Conservation (phyloP, 1,284 basidiomycete species). For the Irpex lacteus region DNA sequence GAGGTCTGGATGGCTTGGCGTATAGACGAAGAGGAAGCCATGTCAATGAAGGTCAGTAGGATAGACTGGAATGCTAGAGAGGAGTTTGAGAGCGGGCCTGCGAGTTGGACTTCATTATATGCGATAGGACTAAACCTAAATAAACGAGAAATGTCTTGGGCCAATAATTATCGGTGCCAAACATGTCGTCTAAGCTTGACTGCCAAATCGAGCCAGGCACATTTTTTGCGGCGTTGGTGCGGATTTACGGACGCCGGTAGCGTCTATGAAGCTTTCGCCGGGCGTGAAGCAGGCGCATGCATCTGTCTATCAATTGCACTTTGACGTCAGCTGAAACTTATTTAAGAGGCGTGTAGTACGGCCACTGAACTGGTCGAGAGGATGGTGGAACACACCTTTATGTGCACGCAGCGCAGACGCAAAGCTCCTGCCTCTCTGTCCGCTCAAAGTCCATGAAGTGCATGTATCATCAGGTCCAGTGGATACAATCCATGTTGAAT, state of each 20-base stretch:
- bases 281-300: not conserved
- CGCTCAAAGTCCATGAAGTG: slow-evolving; percentile 9
- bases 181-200: not conserved
- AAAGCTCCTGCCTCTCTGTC: not conserved
- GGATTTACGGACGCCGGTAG: slow-evolving; percentile 10
- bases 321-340: not conserved
- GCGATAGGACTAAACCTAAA: not conserved
- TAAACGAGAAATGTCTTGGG: not conserved
- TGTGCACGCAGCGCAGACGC: not conserved
- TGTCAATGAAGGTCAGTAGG: not conserved
- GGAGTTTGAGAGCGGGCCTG: not conserved
- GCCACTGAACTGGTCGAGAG: not conserved
- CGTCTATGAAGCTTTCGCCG: not conserved
- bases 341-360: not conserved
- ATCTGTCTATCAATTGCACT: not conserved
- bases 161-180: not conserved
- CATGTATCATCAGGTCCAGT: not conserved
- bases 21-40: slow-evolving; percentile 8
- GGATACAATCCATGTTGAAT: not conserved
- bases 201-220: slow-evolving; percentile 8
- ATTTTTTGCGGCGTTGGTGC: slow-evolving; percentile 18
- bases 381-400: not conserved
- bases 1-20: slow-evolving; percentile 10
- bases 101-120: slow-evolving; percentile 5
- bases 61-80: not conserved